Percentiles rank a stretch among this genome's conserved stretches.
phyloP scores from a whole-genome alignment of 257 asterid genomes.

The Penstemon newberryi region DNA sequence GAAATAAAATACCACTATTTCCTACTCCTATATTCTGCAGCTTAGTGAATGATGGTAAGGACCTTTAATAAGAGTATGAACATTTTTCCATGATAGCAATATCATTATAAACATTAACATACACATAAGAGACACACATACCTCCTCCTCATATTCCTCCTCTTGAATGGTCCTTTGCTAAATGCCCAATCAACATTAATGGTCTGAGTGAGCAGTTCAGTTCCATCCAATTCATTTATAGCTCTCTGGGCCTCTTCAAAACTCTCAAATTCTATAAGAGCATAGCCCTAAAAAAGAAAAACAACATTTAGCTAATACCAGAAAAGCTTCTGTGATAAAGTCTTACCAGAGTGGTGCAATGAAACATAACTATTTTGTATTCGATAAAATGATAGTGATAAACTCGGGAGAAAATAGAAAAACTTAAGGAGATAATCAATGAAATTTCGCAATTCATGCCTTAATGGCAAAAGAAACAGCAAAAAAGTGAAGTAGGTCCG shows the following conservation, averaged over 20 bases:
- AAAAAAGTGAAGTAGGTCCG: background rate
- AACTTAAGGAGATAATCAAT: slow-evolving; percentile 3
- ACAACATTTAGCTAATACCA: slow-evolving; percentile 24
- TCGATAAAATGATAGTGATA: background rate
- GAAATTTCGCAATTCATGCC: background rate
- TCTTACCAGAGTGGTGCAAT: background rate
- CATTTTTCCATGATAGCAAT: background rate
- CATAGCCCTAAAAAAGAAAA: slow-evolving; percentile 54
- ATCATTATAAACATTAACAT: background rate
- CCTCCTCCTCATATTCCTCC: slow-evolving; percentile 85
- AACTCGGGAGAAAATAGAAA: slow-evolving; percentile 10
- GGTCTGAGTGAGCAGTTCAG: slow-evolving; percentile 62
- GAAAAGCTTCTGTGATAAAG: slow-evolving; percentile 7
- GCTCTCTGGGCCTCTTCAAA: slow-evolving; percentile 84
- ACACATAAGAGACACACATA: slow-evolving; percentile 27
- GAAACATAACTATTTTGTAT: slow-evolving; percentile 6
- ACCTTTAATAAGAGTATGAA: background rate
- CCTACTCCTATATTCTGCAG: no score
- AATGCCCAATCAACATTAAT: slow-evolving; percentile 94
- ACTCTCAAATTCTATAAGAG: slow-evolving; percentile 74
- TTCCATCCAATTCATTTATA: slow-evolving; percentile 68
- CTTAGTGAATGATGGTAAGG: background rate
- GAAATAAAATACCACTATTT: no score
- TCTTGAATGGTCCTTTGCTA: slow-evolving; percentile 91
- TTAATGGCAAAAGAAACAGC: slow-evolving; percentile 7